A percentile compares a stretch with the other conserved stretches of the same genome.
phyloP scores from a whole-genome alignment of 2,329 filamentous ascomycete genomes.

The Endothia cerciana region DNA sequence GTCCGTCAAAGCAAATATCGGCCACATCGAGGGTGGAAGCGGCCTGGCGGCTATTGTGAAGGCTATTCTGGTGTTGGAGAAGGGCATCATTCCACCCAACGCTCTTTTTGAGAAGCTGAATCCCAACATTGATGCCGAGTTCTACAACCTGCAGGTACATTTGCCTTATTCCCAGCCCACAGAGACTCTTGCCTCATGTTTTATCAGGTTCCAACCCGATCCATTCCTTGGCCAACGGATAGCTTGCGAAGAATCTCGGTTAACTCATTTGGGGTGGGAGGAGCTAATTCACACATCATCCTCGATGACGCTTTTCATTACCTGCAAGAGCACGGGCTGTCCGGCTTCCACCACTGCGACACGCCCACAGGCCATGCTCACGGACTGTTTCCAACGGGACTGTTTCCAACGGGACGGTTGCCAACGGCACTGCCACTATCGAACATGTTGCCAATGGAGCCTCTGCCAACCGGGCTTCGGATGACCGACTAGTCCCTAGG shows the following conservation, averaged over 20 bases:
- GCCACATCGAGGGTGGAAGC: slow-evolving; percentile 31
- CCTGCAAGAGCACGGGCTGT: neutral
- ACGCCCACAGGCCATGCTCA: neutral
- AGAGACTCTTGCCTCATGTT: neutral
- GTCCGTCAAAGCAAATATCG: slow-evolving; percentile 33
- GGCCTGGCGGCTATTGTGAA: slow-evolving; percentile 33
- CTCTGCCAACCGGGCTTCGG: no score
- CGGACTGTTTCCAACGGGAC: no score
- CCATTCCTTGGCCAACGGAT: slow-evolving; percentile 6
- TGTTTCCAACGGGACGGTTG: no score
- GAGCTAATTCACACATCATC: slow-evolving; percentile 13
- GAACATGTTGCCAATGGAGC: no score
- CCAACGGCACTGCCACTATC: no score
- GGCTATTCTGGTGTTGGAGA: slow-evolving; percentile 29
- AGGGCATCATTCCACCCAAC: slow-evolving; percentile 30
- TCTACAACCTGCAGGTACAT: slow-evolving; percentile 11
- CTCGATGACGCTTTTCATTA: slow-evolving; percentile 20
- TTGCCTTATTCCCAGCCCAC: no score
- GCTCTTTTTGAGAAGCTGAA: slow-evolving; percentile 29
- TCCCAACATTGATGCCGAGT: slow-evolving; percentile 23
- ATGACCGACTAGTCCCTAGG: no score
- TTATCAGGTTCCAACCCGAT: neutral
- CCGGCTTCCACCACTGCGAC: neutral
- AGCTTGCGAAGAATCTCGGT: slow-evolving; percentile 14
- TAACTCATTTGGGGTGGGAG: slow-evolving; percentile 13